Evolutionary conservation across 2,329 filamentous ascomycete species (phyloP).

Genomic region (Sarocladium strictum): DNA sequence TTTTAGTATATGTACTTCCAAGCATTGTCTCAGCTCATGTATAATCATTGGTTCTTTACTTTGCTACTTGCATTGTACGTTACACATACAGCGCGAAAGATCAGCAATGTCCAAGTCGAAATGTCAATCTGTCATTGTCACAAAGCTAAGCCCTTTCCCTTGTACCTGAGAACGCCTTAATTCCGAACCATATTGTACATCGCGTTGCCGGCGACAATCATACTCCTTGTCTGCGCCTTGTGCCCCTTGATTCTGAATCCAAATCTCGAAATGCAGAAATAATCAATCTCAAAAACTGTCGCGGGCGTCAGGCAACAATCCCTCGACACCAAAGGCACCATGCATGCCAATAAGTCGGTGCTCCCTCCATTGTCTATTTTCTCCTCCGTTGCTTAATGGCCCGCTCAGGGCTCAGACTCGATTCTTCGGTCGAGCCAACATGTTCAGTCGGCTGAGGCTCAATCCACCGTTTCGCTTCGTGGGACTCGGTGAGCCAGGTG

Average conservation of each 20-base stretch:
- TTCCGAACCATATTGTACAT: constrained; percentile 6
- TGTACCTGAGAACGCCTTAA: neutral
- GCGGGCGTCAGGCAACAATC: too few relatives aligned
- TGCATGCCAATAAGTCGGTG: neutral
- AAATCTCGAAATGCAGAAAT: constrained; percentile 2
- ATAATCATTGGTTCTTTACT: too few relatives aligned
- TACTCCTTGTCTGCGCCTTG: neutral
- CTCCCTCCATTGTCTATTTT: neutral
- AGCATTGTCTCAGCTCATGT: too few relatives aligned
- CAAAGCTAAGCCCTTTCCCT: constrained; percentile 2
- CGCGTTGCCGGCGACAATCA: neutral
- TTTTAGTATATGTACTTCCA: too few relatives aligned
- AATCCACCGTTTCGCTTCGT: constrained; percentile 47
- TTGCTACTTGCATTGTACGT: neutral
- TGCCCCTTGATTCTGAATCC: neutral
- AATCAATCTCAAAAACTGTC: neutral
- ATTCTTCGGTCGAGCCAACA: constrained; percentile 55
- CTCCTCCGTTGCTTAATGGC: neutral
- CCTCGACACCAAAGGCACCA: too few relatives aligned
- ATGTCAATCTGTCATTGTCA: neutral
- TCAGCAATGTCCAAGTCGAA: neutral
- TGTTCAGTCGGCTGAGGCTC: constrained; percentile 54
- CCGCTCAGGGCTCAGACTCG: constrained; percentile 31
- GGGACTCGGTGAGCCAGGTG: constrained; percentile 32
- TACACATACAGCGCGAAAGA: neutral